Evolutionary conservation across 768 basidiomycete species (phyloP).

Genomic region (Russula earlei): DNA sequence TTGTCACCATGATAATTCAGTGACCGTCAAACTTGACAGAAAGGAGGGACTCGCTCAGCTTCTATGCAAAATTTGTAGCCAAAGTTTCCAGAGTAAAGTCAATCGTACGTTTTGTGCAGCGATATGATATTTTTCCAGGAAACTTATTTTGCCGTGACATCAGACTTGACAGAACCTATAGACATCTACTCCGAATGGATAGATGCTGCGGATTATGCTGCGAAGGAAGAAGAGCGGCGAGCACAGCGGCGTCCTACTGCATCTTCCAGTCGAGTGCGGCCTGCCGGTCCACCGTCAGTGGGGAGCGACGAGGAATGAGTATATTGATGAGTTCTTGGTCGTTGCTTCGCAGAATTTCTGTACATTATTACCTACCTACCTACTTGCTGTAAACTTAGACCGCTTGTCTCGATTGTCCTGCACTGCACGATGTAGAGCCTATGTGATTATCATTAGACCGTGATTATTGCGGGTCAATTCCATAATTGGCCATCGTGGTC

Average conservation of each 20-base stretch:
- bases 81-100: constrained; percentile 79
- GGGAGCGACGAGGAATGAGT: constrained; percentile 45
- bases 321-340: neutral
- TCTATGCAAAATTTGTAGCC: constrained; percentile 78
- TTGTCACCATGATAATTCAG: constrained; percentile 85
- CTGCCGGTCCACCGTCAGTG: constrained; percentile 26
- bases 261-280: constrained; percentile 42
- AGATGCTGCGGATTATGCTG: constrained; percentile 77
- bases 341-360: neutral
- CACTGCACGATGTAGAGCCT: no score
- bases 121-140: constrained; percentile 12
- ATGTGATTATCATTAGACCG: no score
- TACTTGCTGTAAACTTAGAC: constrained; percentile 4
- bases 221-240: constrained; percentile 42
- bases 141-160: constrained; percentile 8
- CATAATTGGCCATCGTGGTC: constrained; percentile 10
- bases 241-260: constrained; percentile 42
- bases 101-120: constrained; percentile 47
- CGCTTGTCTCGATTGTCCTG: neutral
- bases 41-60: constrained; percentile 79
- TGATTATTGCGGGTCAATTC: constrained; percentile 1
- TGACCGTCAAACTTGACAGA: constrained; percentile 74
- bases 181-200: constrained; percentile 93
- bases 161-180: constrained; percentile 80
- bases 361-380: neutral